These are phyloP conservation scores for Nothophoma quercina DNA, from an alignment of 2,329 filamentous ascomycete genomes.

Conservation along the genomic window DNA sequence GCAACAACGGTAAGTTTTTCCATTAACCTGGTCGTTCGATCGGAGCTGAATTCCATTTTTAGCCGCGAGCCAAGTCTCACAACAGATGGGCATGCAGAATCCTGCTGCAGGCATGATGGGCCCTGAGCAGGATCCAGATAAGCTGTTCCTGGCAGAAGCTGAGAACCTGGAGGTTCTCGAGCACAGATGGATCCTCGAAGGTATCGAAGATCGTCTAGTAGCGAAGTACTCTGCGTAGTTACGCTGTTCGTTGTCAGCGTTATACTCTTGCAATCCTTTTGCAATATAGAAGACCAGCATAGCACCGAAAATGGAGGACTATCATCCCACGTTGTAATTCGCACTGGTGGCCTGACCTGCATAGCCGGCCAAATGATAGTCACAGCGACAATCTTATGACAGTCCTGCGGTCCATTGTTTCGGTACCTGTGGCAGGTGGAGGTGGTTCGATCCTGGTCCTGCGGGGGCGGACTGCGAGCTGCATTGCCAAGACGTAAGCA, in stretches of 20 bases:
- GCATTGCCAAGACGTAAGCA: slow-evolving; percentile 22
- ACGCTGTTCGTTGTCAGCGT: slow-evolving; percentile 10
- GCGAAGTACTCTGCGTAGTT: slow-evolving; percentile 48
- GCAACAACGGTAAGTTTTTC: slow-evolving; percentile 81
- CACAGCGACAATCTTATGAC: slow-evolving; percentile 33
- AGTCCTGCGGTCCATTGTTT: slow-evolving; percentile 30
- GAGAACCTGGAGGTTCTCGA: slow-evolving; percentile 96
- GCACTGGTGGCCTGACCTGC: slow-evolving; percentile 27
- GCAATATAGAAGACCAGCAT: slow-evolving; percentile 1
- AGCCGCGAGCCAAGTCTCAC: slow-evolving; percentile 91
- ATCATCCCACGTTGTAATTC: slow-evolving; percentile 33
- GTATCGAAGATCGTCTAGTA: slow-evolving; percentile 84
- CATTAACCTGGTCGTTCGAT: background rate
- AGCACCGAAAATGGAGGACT: slow-evolving; percentile 8
- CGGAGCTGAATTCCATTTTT: slow-evolving; percentile 39
- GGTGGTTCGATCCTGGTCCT: slow-evolving; percentile 22
- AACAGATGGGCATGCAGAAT: slow-evolving; percentile 80
- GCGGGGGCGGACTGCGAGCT: slow-evolving; percentile 21
- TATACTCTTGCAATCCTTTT: slow-evolving; percentile 3
- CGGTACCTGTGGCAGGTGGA: slow-evolving; percentile 33
- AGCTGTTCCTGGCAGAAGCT: slow-evolving; percentile 89
- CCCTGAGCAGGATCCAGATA: slow-evolving; percentile 92
- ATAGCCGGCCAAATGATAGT: slow-evolving; percentile 32
- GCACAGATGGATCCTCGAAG: slow-evolving; percentile 89
- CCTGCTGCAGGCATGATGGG: slow-evolving; percentile 83